Conservation (phyloP, 2,329 filamentous ascomycete species). For the Blastomyces parvus region DNA sequence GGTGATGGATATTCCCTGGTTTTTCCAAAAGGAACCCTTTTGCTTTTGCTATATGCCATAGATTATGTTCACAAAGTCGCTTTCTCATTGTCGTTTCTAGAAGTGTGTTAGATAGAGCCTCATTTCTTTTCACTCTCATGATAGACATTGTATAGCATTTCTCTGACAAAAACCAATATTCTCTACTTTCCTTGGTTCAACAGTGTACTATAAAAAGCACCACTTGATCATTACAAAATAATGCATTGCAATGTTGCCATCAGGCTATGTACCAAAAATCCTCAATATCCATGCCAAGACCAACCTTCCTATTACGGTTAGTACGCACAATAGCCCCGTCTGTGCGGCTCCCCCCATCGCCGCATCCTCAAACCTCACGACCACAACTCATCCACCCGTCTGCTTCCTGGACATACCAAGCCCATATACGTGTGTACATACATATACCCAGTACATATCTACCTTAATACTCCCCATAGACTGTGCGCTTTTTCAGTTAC, state of each 20-base stretch:
- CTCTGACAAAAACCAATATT: neutral
- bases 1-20: conserved; percentile 11
- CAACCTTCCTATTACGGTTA: neutral
- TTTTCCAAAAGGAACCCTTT: conserved; percentile 4
- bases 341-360: neutral
- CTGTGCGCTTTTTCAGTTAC: neutral
- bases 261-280: too few relatives aligned
- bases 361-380: neutral
- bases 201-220: neutral
- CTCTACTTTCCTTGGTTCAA: neutral
- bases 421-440: neutral
- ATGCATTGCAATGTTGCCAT: too few relatives aligned
- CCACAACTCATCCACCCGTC: neutral
- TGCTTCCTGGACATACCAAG: neutral
- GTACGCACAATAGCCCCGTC: neutral
- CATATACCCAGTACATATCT: neutral
- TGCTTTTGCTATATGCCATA: conserved; percentile 10
- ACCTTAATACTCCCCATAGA: neutral
- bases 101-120: neutral
- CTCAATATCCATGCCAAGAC: neutral
- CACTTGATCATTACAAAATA: too few relatives aligned
- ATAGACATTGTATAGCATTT: neutral
- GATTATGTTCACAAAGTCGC: conserved; percentile 7
- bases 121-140: neutral
- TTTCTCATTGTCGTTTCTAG: neutral